Evolutionary conservation across 2,329 filamentous ascomycete genomes (phyloP).

Genomic region (Macrophomina phaseolina): DNA sequence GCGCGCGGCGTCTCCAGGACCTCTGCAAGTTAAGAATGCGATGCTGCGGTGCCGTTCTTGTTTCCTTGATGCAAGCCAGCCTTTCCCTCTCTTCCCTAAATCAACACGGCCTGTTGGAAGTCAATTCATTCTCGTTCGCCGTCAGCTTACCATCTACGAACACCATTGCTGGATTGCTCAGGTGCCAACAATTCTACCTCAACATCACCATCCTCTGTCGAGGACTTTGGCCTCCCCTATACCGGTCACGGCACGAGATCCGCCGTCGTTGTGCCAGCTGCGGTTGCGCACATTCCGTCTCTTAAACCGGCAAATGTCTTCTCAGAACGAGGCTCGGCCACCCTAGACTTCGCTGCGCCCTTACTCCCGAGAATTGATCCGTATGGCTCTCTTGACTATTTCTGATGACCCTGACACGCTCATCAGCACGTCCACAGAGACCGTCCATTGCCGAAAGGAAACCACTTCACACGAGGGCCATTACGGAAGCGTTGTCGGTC

Average conservation of each 20-base stretch:
- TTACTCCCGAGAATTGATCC: background rate
- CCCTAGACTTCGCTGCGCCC: conserved; percentile 5
- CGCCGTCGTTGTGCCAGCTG: background rate
- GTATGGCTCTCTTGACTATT: conserved; percentile 4
- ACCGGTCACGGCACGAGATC: background rate
- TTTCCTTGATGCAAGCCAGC: background rate
- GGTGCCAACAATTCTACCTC: no score
- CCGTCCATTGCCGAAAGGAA: background rate
- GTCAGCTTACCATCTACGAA: background rate
- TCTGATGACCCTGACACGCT: conserved; percentile 9
- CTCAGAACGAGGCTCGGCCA: conserved; percentile 7
- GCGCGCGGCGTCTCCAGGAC: background rate
- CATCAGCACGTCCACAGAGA: conserved; percentile 20
- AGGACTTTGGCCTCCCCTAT: background rate
- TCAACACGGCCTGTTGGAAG: background rate
- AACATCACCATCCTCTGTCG: background rate
- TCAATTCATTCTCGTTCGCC: background rate
- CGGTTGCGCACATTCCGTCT: background rate
- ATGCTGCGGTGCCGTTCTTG: background rate
- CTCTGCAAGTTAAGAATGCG: conserved; percentile 1
- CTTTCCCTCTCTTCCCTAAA: background rate
- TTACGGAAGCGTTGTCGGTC: no score
- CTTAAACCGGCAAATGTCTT: conserved; percentile 3
- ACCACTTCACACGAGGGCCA: background rate
- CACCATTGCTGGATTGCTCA: no score